Evolutionary conservation across 805 yeast genomes (phyloP), one percentile per base, ranked within the genome.

Genomic region (Ogataea glucozyma): DNA sequence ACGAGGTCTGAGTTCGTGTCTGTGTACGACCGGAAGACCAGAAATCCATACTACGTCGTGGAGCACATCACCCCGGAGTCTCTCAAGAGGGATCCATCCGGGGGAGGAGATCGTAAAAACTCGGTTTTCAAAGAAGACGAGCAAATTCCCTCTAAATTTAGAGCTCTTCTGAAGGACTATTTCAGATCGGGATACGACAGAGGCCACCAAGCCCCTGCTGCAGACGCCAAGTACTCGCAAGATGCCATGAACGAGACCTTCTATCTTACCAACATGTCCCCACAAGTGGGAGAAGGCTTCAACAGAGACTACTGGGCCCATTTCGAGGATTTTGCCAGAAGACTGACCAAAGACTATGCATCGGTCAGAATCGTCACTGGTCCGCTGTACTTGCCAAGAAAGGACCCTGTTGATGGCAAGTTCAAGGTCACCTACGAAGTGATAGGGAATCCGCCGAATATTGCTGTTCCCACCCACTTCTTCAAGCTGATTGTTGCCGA

Each of bases 251-350:
- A 93, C 65, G 96, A 91, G 62, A 93, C 99, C 0, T 93, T 93
- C 58, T 79, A 71, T 50, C 69, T 93, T 54, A 83, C 96, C 5
- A 93, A 93, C 65, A 91, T 93, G 75, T 79, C 95, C 6, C 99
- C 99, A 1, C 99, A 93, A 64, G 96, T 93, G 3, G 99, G 99
- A 3, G 95, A 85, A 4, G 99, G 99, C 0, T 93, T 93, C 70
- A 93, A 93, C 67, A 75, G 99, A 55, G 98, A 93, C 62, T 85
- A 93, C 62, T 93, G 99, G 99, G 95, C 98, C 0, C 96, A 89
- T 62, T 79, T 93, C 46, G 99, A 93, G 65, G 85, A 86, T 57
- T 93, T 93, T 61, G 79, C 83, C 34, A 75, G 99, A 49, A 73
- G 87, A 42, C 73, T 91, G 49, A 85, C 96, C 4, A 56, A 67